These are phyloP conservation scores for Huiozyma sinensis DNA, from an alignment of 805 yeast genomes.

Conservation along the genomic window DNA sequence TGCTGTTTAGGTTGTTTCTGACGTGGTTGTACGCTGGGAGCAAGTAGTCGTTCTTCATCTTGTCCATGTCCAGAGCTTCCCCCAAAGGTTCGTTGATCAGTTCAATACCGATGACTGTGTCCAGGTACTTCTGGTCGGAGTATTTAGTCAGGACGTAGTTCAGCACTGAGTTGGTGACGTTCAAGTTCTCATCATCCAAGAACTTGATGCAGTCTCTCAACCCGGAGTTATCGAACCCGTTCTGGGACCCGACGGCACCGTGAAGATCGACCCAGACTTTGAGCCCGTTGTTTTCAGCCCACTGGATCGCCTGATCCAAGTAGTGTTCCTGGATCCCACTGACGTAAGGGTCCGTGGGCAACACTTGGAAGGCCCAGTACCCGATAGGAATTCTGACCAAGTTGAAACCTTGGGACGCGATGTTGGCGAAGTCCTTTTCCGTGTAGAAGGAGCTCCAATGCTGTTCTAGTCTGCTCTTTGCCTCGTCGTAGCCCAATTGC, in stretches of 20 bases:
- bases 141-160: constrained; percentile 48
- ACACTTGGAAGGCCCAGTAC: constrained; percentile 75
- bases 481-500: constrained; percentile 49
- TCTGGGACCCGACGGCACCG: constrained; percentile 95
- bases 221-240: constrained; percentile 93
- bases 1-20: constrained; percentile 40
- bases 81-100: constrained; percentile 86
- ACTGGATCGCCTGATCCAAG: constrained; percentile 65
- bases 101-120: constrained; percentile 75
- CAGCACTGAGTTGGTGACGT: constrained; percentile 47
- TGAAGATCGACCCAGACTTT: constrained; percentile 88
- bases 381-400: constrained; percentile 87
- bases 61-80: constrained; percentile 46
- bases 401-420: constrained; percentile 58
- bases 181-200: constrained; percentile 39
- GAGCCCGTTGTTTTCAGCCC: constrained; percentile 55
- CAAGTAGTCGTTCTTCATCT: constrained; percentile 46
- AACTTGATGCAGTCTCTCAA: constrained; percentile 51
- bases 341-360: constrained; percentile 71
- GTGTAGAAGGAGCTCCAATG: constrained; percentile 82
- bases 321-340: constrained; percentile 59
- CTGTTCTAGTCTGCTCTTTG: constrained; percentile 38
- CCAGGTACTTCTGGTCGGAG: constrained; percentile 48
- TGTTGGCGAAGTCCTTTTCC: constrained; percentile 56
- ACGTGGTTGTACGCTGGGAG: constrained; percentile 51